phyloP scores from a whole-genome alignment of 2,329 filamentous ascomycete genomes.

The Alternaria sp. region DNA sequence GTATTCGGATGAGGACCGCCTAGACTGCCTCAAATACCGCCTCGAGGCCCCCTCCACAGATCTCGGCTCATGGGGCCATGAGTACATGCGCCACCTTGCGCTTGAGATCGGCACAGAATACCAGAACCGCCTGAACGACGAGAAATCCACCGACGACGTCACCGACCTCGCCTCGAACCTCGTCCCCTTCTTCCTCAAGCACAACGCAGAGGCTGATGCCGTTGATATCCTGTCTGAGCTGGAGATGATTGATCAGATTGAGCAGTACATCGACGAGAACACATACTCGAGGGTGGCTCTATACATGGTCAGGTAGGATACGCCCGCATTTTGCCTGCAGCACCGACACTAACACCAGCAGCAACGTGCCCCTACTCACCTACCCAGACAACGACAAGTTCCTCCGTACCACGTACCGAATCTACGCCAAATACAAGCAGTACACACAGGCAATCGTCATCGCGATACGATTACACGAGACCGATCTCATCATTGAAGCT shows the following conservation, averaged over 20 bases:
- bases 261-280: constrained; percentile 88
- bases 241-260: constrained; percentile 93
- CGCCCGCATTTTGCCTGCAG: background rate
- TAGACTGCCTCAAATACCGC: constrained; percentile 96
- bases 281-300: constrained; percentile 92
- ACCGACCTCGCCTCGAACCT: constrained; percentile 82
- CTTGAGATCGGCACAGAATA: constrained; percentile 96
- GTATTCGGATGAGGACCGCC: constrained; percentile 92
- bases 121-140: constrained; percentile 81
- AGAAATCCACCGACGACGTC: constrained; percentile 83
- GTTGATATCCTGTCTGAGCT: constrained; percentile 97
- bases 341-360: constrained; percentile 34
- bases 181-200: constrained; percentile 93
- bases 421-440: constrained; percentile 93
- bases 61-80: constrained; percentile 96
- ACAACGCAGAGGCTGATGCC: constrained; percentile 97
- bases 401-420: constrained; percentile 87
- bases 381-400: constrained; percentile 98
- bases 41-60: constrained; percentile 88
- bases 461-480: constrained; percentile 90
- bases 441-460: constrained; percentile 92
- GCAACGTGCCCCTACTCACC: constrained; percentile 96
- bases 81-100: constrained; percentile 95
- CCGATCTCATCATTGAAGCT: constrained; percentile 79
- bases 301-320: constrained; percentile 83